phyloP scores from a whole-genome alignment of 371 early-diverging fungal genomes.

The Saksenaea oblongispora region DNA sequence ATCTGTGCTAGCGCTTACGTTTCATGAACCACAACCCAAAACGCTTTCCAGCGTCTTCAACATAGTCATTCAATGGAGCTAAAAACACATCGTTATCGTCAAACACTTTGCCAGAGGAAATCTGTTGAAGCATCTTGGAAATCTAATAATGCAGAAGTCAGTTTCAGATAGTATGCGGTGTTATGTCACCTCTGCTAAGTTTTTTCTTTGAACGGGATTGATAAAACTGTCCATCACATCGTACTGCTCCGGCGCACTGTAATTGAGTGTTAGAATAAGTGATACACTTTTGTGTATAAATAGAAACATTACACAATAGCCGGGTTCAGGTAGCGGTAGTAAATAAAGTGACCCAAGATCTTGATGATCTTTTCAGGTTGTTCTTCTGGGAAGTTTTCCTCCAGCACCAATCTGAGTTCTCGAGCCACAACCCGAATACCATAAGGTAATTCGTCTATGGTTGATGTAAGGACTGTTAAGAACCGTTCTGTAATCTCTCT shows the following conservation, averaged over 20 bases:
- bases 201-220: slow-evolving; percentile 89
- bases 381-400: slow-evolving; percentile 81
- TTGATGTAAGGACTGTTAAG: slow-evolving; percentile 75
- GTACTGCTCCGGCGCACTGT: slow-evolving; percentile 93
- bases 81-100: slow-evolving; percentile 71
- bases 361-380: slow-evolving; percentile 77
- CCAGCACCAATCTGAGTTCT: slow-evolving; percentile 77
- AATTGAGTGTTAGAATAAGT: background rate
- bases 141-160: slow-evolving; percentile 44
- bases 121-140: slow-evolving; percentile 90
- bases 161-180: background rate
- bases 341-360: slow-evolving; percentile 92
- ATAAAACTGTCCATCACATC: slow-evolving; percentile 91
- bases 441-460: slow-evolving; percentile 87
- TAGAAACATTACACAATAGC: slow-evolving; percentile 82
- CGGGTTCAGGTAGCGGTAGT: slow-evolving; percentile 96
- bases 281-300: background rate
- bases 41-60: slow-evolving; percentile 68
- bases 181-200: slow-evolving; percentile 78
- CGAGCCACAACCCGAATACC: slow-evolving; percentile 96
- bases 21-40: slow-evolving; percentile 79
- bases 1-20: slow-evolving; percentile 41
- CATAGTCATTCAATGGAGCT: slow-evolving; percentile 81
- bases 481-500: slow-evolving; percentile 80
- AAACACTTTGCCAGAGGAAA: slow-evolving; percentile 81